A percentile compares a stretch with the other conserved stretches of the same genome.
These are phyloP conservation scores for Euphorbia pulcherrima DNA, from an alignment of 345 rosid species.

Conservation along the genomic window DNA sequence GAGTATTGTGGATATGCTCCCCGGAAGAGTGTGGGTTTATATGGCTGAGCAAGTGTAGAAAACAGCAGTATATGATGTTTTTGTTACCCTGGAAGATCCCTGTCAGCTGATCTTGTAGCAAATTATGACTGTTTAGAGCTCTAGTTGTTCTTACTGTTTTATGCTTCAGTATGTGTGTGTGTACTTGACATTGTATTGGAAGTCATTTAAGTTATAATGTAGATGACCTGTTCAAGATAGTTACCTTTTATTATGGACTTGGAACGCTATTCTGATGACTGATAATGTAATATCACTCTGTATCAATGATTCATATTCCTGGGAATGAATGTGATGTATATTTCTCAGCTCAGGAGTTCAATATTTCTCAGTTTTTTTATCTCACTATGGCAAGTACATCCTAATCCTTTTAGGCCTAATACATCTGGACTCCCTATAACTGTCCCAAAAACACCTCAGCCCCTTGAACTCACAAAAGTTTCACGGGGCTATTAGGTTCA, in stretches of 20 bases:
- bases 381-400: too few relatives aligned
- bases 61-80: not conserved
- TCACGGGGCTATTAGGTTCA: too few relatives aligned
- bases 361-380: too few relatives aligned
- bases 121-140: not conserved
- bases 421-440: too few relatives aligned
- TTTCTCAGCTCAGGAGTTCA: too few relatives aligned
- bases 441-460: too few relatives aligned
- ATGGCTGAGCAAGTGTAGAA: not conserved
- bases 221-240: not conserved
- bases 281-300: not conserved
- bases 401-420: too few relatives aligned
- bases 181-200: not conserved
- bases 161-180: not conserved
- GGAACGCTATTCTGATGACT: not conserved
- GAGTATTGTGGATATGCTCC: not conserved
- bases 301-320: too few relatives aligned
- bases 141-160: not conserved
- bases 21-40: not conserved
- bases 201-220: not conserved
- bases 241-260: not conserved
- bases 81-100: conserved; percentile 1
- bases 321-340: not conserved
- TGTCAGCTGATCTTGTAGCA: not conserved
- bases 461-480: too few relatives aligned